Base-by-base conservation (phyloP, 768 basidiomycete species). In the Mycena belliarum region DNA sequence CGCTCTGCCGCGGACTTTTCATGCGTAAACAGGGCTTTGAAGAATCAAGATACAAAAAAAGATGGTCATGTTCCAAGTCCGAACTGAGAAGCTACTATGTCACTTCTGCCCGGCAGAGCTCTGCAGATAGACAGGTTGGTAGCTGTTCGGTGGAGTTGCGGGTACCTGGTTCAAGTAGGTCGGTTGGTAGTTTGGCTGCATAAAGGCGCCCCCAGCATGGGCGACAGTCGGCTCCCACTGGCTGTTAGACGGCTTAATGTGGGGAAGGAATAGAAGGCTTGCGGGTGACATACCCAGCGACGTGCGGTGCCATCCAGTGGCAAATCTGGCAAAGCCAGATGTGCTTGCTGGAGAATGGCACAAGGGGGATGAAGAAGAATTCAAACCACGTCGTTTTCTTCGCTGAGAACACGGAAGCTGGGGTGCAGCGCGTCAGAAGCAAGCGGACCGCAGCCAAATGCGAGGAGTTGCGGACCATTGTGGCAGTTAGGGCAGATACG, bases 321-420 rank as follows among this genome's bases (percentile, higher is more conserved):
- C 89, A 92, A 57, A 86, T 88, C 23, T 76, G 76, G 70, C 89
- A 92, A 55, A 86, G 67, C 86, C 89, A 90, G 49, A 91, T 72
- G 52, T 81, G 82, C 52, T 80, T 81, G 46, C 80, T 80, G 23
- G 71, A 79, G 64, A 90, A 73, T 2, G 89, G 89, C 41, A 91
- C 70, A 54, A 92, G 71, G 23, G 87, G 89, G 15, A 92, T 77
- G 70, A 83, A 88, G 74, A 86, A 91, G 43, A 92, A 68, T 70
- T 89, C 87, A 67, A 92, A 87, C 89, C 88, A 91, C 35, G 73
- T 82, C 52, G 84, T 83, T 32, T 79, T 78, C 69, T 87, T 89
- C 28, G 86, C 86, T 28, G 80, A 74, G 47, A 84, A 72, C 53
- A 88, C 84, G 49, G 85, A 78, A 23, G 75, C 88, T 88, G 63